A percentile compares a stretch with the other conserved stretches of the same genome.
These are phyloP conservation scores for Candida manassasensis DNA, from an alignment of 805 yeast genomes.

Conservation along the genomic window DNA sequence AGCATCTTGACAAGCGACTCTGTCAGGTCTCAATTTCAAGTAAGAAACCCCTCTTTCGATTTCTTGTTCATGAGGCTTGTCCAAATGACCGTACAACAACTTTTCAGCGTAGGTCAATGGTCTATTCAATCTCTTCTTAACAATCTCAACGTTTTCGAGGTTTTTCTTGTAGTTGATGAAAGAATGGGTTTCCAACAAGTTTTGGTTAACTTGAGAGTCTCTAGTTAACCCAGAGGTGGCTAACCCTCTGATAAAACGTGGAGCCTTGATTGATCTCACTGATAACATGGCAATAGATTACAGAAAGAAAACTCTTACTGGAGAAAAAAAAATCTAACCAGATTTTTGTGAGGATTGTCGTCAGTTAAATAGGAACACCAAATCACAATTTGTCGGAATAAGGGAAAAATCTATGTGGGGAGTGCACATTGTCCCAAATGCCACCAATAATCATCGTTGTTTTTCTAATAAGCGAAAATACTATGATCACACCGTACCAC, in stretches of 20 bases:
- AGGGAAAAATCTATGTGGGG: too few relatives aligned
- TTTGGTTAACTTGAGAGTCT: conserved; percentile 76
- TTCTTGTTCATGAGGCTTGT: conserved; percentile 84
- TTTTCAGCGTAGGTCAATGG: conserved; percentile 96
- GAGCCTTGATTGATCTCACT: conserved; percentile 30
- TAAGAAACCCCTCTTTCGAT: conserved; percentile 84
- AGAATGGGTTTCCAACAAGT: conserved; percentile 75
- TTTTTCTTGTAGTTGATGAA: conserved; percentile 91
- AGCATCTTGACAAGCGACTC: conserved; percentile 99
- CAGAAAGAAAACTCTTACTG: neutral
- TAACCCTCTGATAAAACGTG: conserved; percentile 40
- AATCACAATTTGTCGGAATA: neutral
- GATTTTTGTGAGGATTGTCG: neutral
- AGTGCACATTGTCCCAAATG: neutral
- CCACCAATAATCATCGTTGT: conserved; percentile 1
- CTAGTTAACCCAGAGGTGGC: conserved; percentile 51
- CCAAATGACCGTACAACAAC: conserved; percentile 90
- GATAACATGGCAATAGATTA: conserved; percentile 30
- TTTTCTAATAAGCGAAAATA: neutral
- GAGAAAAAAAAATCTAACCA: neutral
- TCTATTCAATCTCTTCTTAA: conserved; percentile 72
- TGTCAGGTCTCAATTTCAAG: conserved; percentile 91
- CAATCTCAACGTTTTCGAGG: conserved; percentile 81
- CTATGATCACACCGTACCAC: too few relatives aligned
- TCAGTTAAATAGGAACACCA: too few relatives aligned